These are phyloP conservation scores for Lipomyces sp. DNA, from an alignment of 805 yeast species.

Conservation along the genomic window DNA sequence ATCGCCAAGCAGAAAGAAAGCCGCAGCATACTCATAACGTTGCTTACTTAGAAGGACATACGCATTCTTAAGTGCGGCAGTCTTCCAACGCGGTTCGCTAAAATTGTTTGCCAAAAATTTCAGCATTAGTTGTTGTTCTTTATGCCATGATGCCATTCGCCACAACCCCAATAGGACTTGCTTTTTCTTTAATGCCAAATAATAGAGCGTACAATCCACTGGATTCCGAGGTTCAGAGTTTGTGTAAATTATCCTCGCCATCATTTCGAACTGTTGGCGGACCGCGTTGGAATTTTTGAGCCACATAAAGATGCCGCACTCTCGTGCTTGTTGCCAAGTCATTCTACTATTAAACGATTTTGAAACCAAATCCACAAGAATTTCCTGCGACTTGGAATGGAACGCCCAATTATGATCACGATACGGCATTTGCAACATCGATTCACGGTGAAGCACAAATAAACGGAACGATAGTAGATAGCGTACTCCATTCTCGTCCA, in stretches of 20 bases:
- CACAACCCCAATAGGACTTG: conserved; percentile 79
- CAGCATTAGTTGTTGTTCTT: conserved; percentile 82
- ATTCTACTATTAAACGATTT: conserved; percentile 53
- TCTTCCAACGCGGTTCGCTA: conserved; percentile 72
- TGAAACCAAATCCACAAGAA: conserved; percentile 58
- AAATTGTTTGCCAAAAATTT: conserved; percentile 80
- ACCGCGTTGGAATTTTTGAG: conserved; percentile 52
- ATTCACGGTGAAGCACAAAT: conserved; percentile 54
- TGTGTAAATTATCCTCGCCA: conserved; percentile 75
- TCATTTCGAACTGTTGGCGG: conserved; percentile 60
- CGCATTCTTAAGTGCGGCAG: conserved; percentile 92
- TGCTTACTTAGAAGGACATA: conserved; percentile 89
- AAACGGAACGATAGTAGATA: conserved; percentile 48
- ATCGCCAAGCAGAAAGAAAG: conserved; percentile 80
- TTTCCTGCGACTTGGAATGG: conserved; percentile 77
- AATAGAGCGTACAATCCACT: conserved; percentile 70
- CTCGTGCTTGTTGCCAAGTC: conserved; percentile 64
- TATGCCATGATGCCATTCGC: conserved; percentile 74
- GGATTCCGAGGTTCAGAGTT: conserved; percentile 68
- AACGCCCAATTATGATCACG: conserved; percentile 88
- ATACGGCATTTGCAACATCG: conserved; percentile 63
- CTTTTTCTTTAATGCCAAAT: conserved; percentile 77
- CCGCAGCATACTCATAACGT: conserved; percentile 83
- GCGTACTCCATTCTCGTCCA: conserved; percentile 71
- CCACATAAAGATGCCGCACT: conserved; percentile 78